Evolutionary conservation across 805 yeast species (phyloP).

Genomic region (Candida ovalis): DNA sequence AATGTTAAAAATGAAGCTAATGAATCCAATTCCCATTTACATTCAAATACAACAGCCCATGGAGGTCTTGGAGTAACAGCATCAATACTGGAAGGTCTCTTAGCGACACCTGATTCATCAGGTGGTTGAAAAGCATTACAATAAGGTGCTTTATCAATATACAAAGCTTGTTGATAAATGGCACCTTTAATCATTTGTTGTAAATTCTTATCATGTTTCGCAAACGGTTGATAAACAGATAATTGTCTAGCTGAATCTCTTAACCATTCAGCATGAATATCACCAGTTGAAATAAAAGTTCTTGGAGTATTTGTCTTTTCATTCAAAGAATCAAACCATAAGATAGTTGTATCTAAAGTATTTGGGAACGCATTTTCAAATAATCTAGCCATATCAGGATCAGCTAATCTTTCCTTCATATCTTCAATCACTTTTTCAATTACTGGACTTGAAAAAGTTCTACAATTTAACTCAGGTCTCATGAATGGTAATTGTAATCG

Average conservation of each 20-base stretch:
- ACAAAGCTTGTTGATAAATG: constrained; percentile 71
- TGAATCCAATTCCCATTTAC: constrained; percentile 87
- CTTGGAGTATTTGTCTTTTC: constrained; percentile 36
- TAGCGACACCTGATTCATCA: constrained; percentile 41
- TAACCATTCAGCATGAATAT: constrained; percentile 91
- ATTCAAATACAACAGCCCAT: constrained; percentile 74
- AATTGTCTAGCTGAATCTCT: constrained; percentile 84
- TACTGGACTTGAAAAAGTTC: constrained; percentile 62
- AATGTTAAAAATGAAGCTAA: constrained; percentile 77
- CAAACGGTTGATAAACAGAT: constrained; percentile 65
- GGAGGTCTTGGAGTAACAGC: constrained; percentile 66
- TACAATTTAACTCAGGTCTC: constrained; percentile 68
- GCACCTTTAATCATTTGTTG: constrained; percentile 66
- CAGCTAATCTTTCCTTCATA: constrained; percentile 45
- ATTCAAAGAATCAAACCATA: constrained; percentile 51
- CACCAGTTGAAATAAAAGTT: constrained; percentile 85
- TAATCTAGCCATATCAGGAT: constrained; percentile 66
- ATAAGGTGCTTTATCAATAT: constrained; percentile 61
- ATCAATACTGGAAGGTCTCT: constrained; percentile 55
- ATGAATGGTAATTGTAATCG: constrained; percentile 58
- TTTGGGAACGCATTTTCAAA: constrained; percentile 84
- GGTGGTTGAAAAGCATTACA: constrained; percentile 95
- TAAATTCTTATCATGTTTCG: constrained; percentile 47
- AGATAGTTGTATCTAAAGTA: constrained; percentile 81
- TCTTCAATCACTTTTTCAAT: constrained; percentile 60